These are phyloP conservation scores for Tetrahymena borealis DNA, from an alignment of 73 alveolate genomes.

Conservation along the genomic window DNA sequence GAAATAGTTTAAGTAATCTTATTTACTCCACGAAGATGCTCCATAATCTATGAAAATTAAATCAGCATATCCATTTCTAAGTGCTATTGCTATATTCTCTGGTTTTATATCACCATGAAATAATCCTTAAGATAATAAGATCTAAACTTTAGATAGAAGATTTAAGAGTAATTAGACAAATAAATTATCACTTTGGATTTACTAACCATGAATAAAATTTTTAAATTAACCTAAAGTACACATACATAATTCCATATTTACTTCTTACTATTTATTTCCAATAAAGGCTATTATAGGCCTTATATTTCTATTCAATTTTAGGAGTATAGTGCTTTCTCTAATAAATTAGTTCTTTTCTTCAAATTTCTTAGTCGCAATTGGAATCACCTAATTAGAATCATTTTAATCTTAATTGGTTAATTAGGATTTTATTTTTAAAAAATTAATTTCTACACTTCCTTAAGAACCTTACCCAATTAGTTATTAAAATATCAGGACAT, in stretches of 20 bases:
- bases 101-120: neutral
- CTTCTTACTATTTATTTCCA: neutral
- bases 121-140: neutral
- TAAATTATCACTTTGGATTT: neutral
- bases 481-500: neutral
- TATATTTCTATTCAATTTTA: neutral
- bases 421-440: no score
- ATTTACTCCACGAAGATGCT: neutral
- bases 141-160: neutral
- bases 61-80: neutral
- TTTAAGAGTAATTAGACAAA: neutral
- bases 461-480: neutral
- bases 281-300: neutral
- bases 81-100: neutral
- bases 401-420: neutral
- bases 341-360: neutral
- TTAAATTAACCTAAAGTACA: neutral
- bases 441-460: neutral
- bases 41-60: neutral
- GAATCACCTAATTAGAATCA: neutral
- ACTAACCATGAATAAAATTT: neutral
- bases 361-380: neutral
- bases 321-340: neutral
- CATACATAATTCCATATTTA: neutral
- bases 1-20: neutral